A percentile compares a stretch with the other conserved stretches of the same genome.
phyloP scores from a whole-genome alignment of 345 rosid genomes.

The Euphorbia lathyris region DNA sequence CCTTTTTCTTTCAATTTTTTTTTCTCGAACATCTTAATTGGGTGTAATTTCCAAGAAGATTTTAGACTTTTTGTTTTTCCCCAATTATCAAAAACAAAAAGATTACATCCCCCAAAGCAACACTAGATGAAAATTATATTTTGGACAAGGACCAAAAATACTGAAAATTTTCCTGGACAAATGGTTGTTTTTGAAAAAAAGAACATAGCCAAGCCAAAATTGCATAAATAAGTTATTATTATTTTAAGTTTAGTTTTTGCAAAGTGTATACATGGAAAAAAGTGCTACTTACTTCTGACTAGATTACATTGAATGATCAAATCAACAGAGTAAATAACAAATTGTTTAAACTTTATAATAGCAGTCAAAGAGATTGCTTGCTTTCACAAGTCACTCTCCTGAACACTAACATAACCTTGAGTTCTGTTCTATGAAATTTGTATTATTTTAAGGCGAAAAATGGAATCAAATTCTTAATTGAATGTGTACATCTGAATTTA shows the following conservation, averaged over 20 bases:
- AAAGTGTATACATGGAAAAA: background rate
- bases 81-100: too few relatives aligned
- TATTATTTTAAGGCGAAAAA: constrained; percentile 2
- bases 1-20: too few relatives aligned
- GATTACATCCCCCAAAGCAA: too few relatives aligned
- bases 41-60: too few relatives aligned
- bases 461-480: constrained; percentile 9
- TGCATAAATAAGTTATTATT: background rate
- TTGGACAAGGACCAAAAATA: background rate
- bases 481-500: constrained; percentile 15
- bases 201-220: constrained; percentile 4
- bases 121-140: background rate
- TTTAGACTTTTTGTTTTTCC: too few relatives aligned
- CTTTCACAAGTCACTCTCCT: background rate
- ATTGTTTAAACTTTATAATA: background rate
- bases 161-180: constrained; percentile 7
- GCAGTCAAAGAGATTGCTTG: background rate
- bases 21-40: too few relatives aligned
- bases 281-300: background rate
- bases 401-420: background rate
- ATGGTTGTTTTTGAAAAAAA: background rate
- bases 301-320: constrained; percentile 18
- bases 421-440: background rate
- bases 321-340: constrained; percentile 7
- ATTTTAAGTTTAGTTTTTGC: background rate